phyloP scores from a whole-genome alignment of 768 basidiomycete genomes.

The Auricularia sp. region DNA sequence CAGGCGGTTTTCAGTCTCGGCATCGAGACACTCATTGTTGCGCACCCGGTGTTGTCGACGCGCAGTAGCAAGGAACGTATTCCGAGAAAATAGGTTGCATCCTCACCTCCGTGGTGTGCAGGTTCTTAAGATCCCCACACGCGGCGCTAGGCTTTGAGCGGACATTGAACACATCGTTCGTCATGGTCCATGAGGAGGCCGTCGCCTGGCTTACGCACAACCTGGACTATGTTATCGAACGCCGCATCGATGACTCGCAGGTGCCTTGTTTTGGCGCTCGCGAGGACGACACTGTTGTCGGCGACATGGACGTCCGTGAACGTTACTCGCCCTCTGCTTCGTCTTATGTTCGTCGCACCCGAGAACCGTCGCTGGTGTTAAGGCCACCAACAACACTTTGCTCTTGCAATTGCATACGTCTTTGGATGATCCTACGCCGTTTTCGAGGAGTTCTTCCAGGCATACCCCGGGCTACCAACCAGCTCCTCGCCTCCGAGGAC shows the following conservation, averaged over 20 bases:
- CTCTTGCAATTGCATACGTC: constrained; percentile 51
- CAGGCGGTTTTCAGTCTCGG: too few relatives aligned
- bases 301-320: too few relatives aligned
- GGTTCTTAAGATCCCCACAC: constrained; percentile 97
- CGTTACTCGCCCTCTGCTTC: too few relatives aligned
- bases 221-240: too few relatives aligned
- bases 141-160: constrained; percentile 88
- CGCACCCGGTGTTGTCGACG: constrained; percentile 84
- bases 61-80: constrained; percentile 91
- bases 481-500: constrained; percentile 88
- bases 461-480: constrained; percentile 71
- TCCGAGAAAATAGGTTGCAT: constrained; percentile 90
- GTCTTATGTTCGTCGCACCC: too few relatives aligned
- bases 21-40: constrained; percentile 78
- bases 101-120: constrained; percentile 94
- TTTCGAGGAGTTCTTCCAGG: constrained; percentile 76
- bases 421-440: constrained; percentile 71
- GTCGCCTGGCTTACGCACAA: too few relatives aligned
- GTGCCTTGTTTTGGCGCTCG: too few relatives aligned
- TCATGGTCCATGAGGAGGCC: too few relatives aligned
- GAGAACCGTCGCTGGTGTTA: constrained; percentile 16
- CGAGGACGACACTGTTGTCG: too few relatives aligned
- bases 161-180: too few relatives aligned
- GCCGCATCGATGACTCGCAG: too few relatives aligned
- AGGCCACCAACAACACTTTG: constrained; percentile 79